Conservation (phyloP, 2,329 filamentous ascomycete species). For the Knoxdaviesia proteae region DNA sequence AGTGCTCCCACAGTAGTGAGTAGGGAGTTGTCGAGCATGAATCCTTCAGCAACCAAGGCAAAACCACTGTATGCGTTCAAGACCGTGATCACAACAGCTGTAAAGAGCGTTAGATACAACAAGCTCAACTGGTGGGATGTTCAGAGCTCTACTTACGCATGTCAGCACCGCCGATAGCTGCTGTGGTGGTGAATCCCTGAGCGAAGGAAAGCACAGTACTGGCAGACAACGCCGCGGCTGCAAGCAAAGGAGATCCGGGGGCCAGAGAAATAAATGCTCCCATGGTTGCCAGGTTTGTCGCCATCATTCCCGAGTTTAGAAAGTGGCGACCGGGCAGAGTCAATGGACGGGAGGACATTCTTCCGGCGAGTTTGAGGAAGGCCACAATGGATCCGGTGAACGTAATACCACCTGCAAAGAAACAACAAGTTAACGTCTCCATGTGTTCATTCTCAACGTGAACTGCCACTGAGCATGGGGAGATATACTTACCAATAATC, state of each 20-base stretch:
- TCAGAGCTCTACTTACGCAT: constrained; percentile 44
- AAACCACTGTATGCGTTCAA: constrained; percentile 84
- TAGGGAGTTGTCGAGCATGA: constrained; percentile 77
- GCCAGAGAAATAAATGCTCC: constrained; percentile 66
- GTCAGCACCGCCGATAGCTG: constrained; percentile 79
- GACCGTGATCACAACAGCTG: constrained; percentile 67
- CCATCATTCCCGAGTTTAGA: constrained; percentile 54
- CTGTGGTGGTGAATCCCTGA: constrained; percentile 73
- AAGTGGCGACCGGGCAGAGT: constrained; percentile 53
- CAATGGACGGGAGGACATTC: constrained; percentile 59
- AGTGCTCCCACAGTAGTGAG: constrained; percentile 70
- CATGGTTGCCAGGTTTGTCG: constrained; percentile 64
- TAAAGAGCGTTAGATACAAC: neutral
- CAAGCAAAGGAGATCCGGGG: constrained; percentile 57
- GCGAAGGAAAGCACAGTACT: constrained; percentile 62
- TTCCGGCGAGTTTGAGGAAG: constrained; percentile 68
- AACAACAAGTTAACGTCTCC: neutral
- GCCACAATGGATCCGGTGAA: constrained; percentile 84
- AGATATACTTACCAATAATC: constrained; percentile 37
- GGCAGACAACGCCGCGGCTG: constrained; percentile 54
- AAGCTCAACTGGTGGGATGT: neutral
- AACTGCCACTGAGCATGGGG: neutral
- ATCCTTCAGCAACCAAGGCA: constrained; percentile 70
- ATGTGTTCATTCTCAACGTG: constrained; percentile 1
- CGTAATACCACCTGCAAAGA: constrained; percentile 44